phyloP scores from a whole-genome alignment of 768 basidiomycete species.

The Thelephora aurantiotincta region DNA sequence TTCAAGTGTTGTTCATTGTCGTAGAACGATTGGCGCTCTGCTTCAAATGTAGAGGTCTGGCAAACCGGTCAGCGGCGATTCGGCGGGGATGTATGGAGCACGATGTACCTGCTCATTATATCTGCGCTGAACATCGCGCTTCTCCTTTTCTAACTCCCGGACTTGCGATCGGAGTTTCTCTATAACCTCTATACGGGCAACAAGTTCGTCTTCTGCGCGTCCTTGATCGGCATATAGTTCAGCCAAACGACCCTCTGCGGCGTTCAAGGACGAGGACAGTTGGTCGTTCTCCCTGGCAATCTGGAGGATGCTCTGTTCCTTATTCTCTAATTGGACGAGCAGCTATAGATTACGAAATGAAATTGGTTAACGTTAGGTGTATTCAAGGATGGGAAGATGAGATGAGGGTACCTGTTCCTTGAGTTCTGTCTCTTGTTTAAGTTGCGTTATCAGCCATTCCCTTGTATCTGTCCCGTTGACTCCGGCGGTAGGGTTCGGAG shows the following conservation, averaged over 20 bases:
- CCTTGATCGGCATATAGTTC: slow-evolving; percentile 75
- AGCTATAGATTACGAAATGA: slow-evolving; percentile 31
- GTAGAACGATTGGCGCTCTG: slow-evolving; percentile 84
- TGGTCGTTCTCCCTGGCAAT: slow-evolving; percentile 52
- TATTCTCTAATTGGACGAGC: slow-evolving; percentile 63
- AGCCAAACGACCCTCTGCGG: slow-evolving; percentile 58
- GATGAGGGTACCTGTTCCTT: slow-evolving; percentile 53
- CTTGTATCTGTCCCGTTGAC: slow-evolving; percentile 34
- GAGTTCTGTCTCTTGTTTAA: slow-evolving; percentile 67
- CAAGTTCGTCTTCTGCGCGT: slow-evolving; percentile 71
- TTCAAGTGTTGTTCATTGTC: slow-evolving; percentile 92
- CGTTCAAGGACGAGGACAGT: slow-evolving; percentile 47
- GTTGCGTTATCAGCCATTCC: slow-evolving; percentile 43
- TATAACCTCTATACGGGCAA: slow-evolving; percentile 66
- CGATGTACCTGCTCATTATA: slow-evolving; percentile 74
- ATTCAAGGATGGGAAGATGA: slow-evolving; percentile 3
- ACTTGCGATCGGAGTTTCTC: slow-evolving; percentile 74
- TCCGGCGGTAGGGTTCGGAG: slow-evolving; percentile 21
- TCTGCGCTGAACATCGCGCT: slow-evolving; percentile 64
- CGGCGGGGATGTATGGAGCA: slow-evolving; percentile 1
- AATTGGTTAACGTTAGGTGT: not conserved
- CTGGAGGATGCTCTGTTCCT: slow-evolving; percentile 50
- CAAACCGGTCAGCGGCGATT: slow-evolving; percentile 8
- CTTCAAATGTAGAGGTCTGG: slow-evolving; percentile 80
- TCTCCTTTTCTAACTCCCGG: slow-evolving; percentile 81